These are phyloP conservation scores for Raphanus hybrid DNA, from an alignment of 441 rosid species.

Conservation along the genomic window DNA sequence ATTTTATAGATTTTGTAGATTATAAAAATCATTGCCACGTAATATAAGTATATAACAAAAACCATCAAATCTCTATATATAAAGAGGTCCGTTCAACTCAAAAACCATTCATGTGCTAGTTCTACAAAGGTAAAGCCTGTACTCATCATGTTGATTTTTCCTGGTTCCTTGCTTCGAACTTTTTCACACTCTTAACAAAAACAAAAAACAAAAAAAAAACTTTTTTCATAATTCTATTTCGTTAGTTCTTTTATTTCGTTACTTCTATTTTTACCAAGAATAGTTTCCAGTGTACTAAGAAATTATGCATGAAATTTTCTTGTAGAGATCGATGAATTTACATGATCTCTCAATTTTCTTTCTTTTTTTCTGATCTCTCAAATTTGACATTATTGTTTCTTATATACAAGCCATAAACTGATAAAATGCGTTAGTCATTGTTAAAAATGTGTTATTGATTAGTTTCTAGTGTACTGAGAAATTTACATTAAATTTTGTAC, in stretches of 20 bases:
- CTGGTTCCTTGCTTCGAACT: background rate
- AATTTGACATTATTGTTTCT: background rate
- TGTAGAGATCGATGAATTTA: background rate
- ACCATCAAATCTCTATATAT: background rate
- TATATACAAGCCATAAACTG: background rate
- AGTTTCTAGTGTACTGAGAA: background rate
- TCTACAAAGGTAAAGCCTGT: conserved; percentile 1
- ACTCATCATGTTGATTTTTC: background rate
- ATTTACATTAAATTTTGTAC: background rate
- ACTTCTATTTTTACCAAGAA: background rate
- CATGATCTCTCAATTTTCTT: background rate
- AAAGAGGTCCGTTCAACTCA: background rate
- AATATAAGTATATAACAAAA: background rate
- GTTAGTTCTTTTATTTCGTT: background rate
- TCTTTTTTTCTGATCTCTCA: background rate
- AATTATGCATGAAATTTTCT: background rate
- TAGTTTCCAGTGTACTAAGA: background rate
- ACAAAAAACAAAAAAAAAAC: too few species aligned
- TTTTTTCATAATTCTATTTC: background rate
- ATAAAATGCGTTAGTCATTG: background rate
- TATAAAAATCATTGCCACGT: background rate
- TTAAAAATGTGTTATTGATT: background rate
- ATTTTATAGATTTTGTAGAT: background rate
- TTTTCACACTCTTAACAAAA: background rate
- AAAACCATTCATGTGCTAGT: conserved; percentile 6